Base-by-base conservation (phyloP, 768 basidiomycete genomes). In the Russula sp. region DNA sequence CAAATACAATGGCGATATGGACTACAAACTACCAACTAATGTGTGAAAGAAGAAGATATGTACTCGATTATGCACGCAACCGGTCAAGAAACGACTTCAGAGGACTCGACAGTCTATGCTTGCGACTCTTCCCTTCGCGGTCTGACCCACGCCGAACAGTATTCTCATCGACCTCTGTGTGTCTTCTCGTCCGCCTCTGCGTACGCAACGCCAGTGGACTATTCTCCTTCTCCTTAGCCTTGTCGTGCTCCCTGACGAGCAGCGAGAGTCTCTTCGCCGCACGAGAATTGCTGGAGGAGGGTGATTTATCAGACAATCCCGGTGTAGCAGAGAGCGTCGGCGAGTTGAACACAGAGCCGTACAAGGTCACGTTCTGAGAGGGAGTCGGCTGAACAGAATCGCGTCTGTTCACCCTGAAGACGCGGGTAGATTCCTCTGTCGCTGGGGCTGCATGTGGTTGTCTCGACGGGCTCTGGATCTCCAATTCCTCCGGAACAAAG, bases 11-110 rank as follows among this genome's bases (percentile, higher is more conserved):
- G 43, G 49, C n/a, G 6, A 61, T 50, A 48, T 32, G 32, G 8
- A 10, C 39, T 43, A 49, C 20, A 36, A 46, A 57, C 25, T 51
- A 50, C 41, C 18, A 22, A 56, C 18, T 29, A 43, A 50, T 38
- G 11, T 51, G 43, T 36, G 18, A 5, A 22, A 20, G 3, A 22
- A 51, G 11, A 32, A 29, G 36, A 60, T 13, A 36, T 52, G 41
- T 14, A 8, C 25, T 39, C 29, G 20, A 25, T 42, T 36, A 63
- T 38, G 64, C 64, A 35, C 64, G 54, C 48, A 64, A 49, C 22
- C 65, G 41, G 43, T 54, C 62, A 41, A 66, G 45, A 41, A 66
- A 61, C 11, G 56, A 65, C 53, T 61, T 66, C 59, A 66, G 46
- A 16, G 66, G 64, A 49, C 64, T 66, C 18, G 64, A 61, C 29